Percentiles rank a stretch among this genome's conserved stretches.
These are phyloP conservation scores for Aspergillus wentii DNA, from an alignment of 495 filamentous ascomycete genomes.

Conservation along the genomic window DNA sequence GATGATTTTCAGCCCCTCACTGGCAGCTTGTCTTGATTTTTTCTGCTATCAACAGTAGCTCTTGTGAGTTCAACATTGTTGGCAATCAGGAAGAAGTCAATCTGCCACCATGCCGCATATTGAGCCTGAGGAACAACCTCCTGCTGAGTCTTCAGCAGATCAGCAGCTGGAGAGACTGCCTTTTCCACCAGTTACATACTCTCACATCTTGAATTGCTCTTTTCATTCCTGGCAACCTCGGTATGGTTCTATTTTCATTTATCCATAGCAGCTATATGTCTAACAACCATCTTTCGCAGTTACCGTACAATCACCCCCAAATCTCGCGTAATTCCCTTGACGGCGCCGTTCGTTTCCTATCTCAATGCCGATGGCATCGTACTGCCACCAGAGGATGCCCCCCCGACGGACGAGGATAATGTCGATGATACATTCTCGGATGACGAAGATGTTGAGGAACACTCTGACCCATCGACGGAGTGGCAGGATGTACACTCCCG, in stretches of 20 bases:
- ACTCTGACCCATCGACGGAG: conserved; percentile 50
- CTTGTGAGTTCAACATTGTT: too few relatives aligned
- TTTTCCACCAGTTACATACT: conserved; percentile 76
- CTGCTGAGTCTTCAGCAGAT: conserved; percentile 12
- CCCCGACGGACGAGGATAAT: conserved; percentile 30
- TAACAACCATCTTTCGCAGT: conserved; percentile 23
- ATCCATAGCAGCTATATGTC: neutral
- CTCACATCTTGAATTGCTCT: conserved; percentile 90
- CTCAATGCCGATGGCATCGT: conserved; percentile 91
- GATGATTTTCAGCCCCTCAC: too few relatives aligned
- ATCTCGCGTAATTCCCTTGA: conserved; percentile 75
- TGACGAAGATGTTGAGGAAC: conserved; percentile 36
- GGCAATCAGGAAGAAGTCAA: too few relatives aligned
- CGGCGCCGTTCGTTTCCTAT: conserved; percentile 71
- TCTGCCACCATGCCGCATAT: conserved; percentile 26
- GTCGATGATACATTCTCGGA: conserved; percentile 35
- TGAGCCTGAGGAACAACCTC: conserved; percentile 16
- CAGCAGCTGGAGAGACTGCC: conserved; percentile 43
- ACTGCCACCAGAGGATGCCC: conserved; percentile 54
- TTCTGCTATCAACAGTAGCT: too few relatives aligned
- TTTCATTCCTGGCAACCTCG: conserved; percentile 84
- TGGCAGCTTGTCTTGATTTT: too few relatives aligned
- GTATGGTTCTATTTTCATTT: conserved; percentile 16
- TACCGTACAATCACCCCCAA: conserved; percentile 82
- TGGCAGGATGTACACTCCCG: conserved; percentile 70